These are phyloP conservation scores for Dunaliella primolecta DNA, from an alignment of 139 green algal genomes.

Conservation along the genomic window DNA sequence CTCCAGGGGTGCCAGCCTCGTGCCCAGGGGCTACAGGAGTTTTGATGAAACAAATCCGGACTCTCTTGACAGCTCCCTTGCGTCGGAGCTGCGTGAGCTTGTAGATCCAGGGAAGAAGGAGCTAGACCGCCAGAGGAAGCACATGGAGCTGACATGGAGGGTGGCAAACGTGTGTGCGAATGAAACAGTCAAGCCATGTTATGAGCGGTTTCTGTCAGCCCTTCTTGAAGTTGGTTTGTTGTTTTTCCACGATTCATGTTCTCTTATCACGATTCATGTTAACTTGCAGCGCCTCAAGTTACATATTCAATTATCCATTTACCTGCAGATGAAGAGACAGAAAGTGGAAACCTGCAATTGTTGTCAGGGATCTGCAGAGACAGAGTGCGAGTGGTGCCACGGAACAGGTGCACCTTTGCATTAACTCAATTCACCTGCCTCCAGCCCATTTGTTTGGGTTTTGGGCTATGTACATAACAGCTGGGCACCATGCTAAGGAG, in stretches of 20 bases:
- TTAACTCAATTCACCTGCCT: background rate
- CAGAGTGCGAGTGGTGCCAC: conserved; percentile 42
- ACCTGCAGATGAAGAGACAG: background rate
- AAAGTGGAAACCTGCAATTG: background rate
- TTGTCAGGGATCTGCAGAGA: conserved; percentile 22
- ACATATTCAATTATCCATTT: conserved; percentile 19
- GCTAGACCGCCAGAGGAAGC: conserved; percentile 21
- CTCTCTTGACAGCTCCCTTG: conserved; percentile 29
- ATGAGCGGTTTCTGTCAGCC: no score
- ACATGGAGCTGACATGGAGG: conserved; percentile 46
- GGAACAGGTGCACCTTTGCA: conserved; percentile 29
- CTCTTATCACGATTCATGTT: background rate
- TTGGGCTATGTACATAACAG: no score
- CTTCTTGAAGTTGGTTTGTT: no score
- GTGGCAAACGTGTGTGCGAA: conserved; percentile 12
- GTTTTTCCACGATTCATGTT: no score
- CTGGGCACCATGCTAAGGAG: no score
- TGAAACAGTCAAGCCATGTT: background rate
- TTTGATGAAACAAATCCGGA: conserved; percentile 13
- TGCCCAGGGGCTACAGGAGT: background rate
- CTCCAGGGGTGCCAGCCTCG: no score
- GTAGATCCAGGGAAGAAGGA: conserved; percentile 17
- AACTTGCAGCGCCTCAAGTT: background rate
- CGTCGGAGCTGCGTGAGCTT: conserved; percentile 19
- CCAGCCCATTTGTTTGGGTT: no score